Evolutionary conservation across 345 rosid genomes (phyloP), one percentile per base, ranked within the genome.

Genomic region (Eucalyptus tenuipes): DNA sequence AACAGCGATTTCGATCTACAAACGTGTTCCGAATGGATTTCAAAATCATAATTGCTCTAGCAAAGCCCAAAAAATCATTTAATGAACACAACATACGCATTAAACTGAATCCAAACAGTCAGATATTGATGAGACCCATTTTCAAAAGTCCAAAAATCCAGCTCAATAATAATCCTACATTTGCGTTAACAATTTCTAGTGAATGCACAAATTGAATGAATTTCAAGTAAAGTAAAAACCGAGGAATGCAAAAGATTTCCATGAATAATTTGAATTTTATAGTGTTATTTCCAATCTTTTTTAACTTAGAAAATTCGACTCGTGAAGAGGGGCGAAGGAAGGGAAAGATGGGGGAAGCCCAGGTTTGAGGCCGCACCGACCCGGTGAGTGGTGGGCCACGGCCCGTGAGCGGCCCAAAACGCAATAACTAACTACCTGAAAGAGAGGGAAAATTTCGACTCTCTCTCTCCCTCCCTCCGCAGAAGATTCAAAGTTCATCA

Each of bases 31-130:
- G 2, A 16, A 31, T 31, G 22, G 80, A 68, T 15, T 31, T 31
- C 80, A 18, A 68, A 31, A 68, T 68, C 80, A 68, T 0, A 68
- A 31, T 68, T 68, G 80, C 42, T 68, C 11, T 31, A 31, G 11
- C 4, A 0, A 66, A 31, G 31, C 24, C 1, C 12, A 0, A 16
- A 68, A 68, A 16, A 15, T 16, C 1, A 68, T 31, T 31, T 0
- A 2, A 2, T 8, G 0, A 59, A 0, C 0, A 0, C 0, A 0
- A 0, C 0, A 31, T 1, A 66, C 3, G 20, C 7, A 8, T 0
- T 66, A 68, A 68, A 31, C 0, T 16, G 1, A 31, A 68, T 68
- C 2, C 0, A 0, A 37, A 31, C 0, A 2, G 0, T 31, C 12
- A 31, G 0, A 68, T 15, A 68, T 59, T 68, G 42, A 31, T 16